These are phyloP conservation scores for Cyclotella atomus DNA, from an alignment of 108 stramenopile species.

Conservation along the genomic window DNA sequence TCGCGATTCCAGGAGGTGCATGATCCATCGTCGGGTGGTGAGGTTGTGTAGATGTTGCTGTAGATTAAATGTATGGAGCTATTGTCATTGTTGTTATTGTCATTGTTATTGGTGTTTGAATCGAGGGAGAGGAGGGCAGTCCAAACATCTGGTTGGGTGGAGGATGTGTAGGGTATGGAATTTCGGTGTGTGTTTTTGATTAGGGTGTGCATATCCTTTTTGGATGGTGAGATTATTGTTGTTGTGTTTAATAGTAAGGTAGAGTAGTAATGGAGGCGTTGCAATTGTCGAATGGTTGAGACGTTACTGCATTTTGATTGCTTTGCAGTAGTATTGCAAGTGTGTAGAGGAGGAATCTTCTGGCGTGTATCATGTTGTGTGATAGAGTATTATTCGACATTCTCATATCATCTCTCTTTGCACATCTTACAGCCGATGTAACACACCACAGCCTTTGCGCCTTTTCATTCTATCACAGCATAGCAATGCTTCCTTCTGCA, in stretches of 20 bases:
- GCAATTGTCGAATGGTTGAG: conserved; percentile 20
- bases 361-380: too few relatives aligned
- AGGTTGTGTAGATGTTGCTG: conserved; percentile 31
- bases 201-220: conserved; percentile 38
- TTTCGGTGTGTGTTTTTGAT: conserved; percentile 53
- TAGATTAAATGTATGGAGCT: conserved; percentile 59
- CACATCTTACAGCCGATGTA: too few relatives aligned
- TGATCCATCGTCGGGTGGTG: conserved; percentile 32
- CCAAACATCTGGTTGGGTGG: conserved; percentile 58
- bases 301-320: not conserved
- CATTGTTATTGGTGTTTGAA: conserved; percentile 28
- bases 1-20: conserved; percentile 79
- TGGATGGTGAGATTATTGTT: too few relatives aligned
- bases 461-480: too few relatives aligned
- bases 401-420: too few relatives aligned
- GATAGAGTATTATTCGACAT: too few relatives aligned
- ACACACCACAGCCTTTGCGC: too few relatives aligned
- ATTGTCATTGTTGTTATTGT: conserved; percentile 21
- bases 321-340: too few relatives aligned
- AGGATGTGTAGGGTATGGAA: conserved; percentile 59
- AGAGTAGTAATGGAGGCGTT: conserved; percentile 23
- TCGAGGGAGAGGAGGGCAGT: conserved; percentile 66
- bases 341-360: too few relatives aligned
- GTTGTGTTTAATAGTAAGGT: conserved; percentile 1
- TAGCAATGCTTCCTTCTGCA: too few relatives aligned